Conservation (phyloP, 495 filamentous ascomycete species). For the Cladorrhinum samala region DNA sequence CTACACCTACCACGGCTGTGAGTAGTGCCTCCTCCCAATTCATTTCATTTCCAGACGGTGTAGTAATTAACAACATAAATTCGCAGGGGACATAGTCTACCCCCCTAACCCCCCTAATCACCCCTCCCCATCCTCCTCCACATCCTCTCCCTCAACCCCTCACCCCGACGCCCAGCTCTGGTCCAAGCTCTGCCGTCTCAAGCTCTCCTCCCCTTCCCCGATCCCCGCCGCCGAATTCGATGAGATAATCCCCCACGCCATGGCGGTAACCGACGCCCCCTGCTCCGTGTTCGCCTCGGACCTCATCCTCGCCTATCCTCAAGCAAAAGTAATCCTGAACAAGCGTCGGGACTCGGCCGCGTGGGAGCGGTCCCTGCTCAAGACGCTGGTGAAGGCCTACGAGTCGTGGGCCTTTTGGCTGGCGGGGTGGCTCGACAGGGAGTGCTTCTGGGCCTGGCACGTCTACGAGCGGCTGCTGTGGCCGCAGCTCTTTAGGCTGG, state of each 20-base stretch:
- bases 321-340: constrained; percentile 42
- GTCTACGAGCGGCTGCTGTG: constrained; percentile 24
- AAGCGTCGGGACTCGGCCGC: constrained; percentile 28
- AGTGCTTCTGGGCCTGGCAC: constrained; percentile 28
- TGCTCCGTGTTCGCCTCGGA: constrained; percentile 39
- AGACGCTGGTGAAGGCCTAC: constrained; percentile 20
- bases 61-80: too few species aligned
- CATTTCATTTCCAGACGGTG: constrained; percentile 12
- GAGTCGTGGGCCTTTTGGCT: constrained; percentile 24
- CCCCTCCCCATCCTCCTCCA: too few species aligned
- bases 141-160: not conserved
- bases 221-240: constrained; percentile 51
- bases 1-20: constrained; percentile 62
- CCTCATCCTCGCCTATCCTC: constrained; percentile 40
- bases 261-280: constrained; percentile 37
- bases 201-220: not conserved
- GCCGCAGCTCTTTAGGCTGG: constrained; percentile 20
- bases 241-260: constrained; percentile 34
- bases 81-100: not conserved
- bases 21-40: constrained; percentile 27
- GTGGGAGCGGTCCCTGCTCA: constrained; percentile 32
- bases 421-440: constrained; percentile 17
- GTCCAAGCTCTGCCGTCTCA: not conserved
- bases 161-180: not conserved
- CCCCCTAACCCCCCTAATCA: too few species aligned